Evolutionary conservation across 495 filamentous ascomycete genomes (phyloP), one percentile per base, ranked within the genome.

Genomic region (Friedmanniomyces endolithicus): DNA sequence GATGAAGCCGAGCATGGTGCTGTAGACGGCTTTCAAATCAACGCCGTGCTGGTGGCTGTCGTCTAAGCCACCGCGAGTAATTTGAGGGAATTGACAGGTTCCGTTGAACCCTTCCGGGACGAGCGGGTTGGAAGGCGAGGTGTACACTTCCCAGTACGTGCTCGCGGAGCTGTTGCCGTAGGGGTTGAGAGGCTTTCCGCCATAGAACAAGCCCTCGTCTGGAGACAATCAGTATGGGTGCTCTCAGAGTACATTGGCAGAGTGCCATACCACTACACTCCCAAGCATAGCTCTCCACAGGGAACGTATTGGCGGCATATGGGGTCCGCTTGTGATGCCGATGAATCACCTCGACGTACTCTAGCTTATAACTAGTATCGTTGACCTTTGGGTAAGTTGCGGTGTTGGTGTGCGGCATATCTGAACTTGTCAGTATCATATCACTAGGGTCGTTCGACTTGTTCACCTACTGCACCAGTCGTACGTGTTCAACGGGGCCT

Each of bases 271-370:
- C 12, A 39, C 35, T 52, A 17, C 34, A 23, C 24, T 55, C 64
- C 83, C 82, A 87, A n/a, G 67, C 59, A 59, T 79, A 78, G 11
- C 76, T 67, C 63, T 87, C 84, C 11, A 76, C 67, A 1, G 82
- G 81, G 61, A 86, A 86, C 6, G 77, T 73, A 63, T 86, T 87
- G 39, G 72, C 72, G 7, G 77, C 75, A 60, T 87, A 87, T 1
- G 82, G 82, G 0, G 82, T 87, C 31, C 84, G 74, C 66, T 86
- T 85, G 62, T 87, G 83, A 61, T 87, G 84, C 53, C 84, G 74
- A 55, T 86, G 83, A 48, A 86, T 81, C 55, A 84, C 66, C 68
- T 87, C 83, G 9, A 86, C 82, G 59, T 86, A 86, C 58, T 72
- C 66, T 33, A 87, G 70, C 52, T 75, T 67, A 60, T 78, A 85